Evolutionary conservation across 225 moss, liverwort and hornwort genomes (phyloP), one percentile per base, ranked within the genome.

Genomic region (Lunularia cruciata): DNA sequence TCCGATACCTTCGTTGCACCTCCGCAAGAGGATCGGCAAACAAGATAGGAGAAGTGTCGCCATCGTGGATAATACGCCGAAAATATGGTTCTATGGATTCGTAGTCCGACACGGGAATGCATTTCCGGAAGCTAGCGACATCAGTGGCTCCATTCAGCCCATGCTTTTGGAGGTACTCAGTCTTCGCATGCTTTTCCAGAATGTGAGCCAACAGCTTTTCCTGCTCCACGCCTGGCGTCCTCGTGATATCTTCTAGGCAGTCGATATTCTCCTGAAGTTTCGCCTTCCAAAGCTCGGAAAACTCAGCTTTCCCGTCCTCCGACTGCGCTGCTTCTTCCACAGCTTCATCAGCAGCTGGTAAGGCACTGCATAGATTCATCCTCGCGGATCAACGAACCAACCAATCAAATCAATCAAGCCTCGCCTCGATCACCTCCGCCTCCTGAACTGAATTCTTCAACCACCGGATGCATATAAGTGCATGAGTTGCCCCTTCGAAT

Each of bases 111-210:
- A 92, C 59, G 2, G 92, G 89, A 62, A 92, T 27, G 60, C 63
- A 75, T 18, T 83, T 72, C 72, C 77, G 73, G 77, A 86, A 89
- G 25, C 83, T 75, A 8, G 49, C 54, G 37, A 86, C 81, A 58
- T 89, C 89, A 13, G 81, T 87, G 63, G 85, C 73, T 30, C 73
- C 77, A 40, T 84, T 77, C 74, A 92, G 40, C 3, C 73, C 78
- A 3, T 71, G 56, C 16, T 76, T 72, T 46, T 52, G 79, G 46
- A 89, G 69, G 62, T 89, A 88, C 63, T 84, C 84, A 47, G 77
- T 79, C n/a, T 88, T 20, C 3, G 53, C 76, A 58, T 87, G 86
- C 18, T 48, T 85, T 49, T 76, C 79, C 33, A 89, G 42, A 46
- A 89, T 89, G 23, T 65, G 77, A 25, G 75, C 74, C 72, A 89